A percentile compares a stretch with the other conserved stretches of the same genome.
phyloP scores from a whole-genome alignment of 2,329 filamentous ascomycete species.

The Coniella vitis region DNA sequence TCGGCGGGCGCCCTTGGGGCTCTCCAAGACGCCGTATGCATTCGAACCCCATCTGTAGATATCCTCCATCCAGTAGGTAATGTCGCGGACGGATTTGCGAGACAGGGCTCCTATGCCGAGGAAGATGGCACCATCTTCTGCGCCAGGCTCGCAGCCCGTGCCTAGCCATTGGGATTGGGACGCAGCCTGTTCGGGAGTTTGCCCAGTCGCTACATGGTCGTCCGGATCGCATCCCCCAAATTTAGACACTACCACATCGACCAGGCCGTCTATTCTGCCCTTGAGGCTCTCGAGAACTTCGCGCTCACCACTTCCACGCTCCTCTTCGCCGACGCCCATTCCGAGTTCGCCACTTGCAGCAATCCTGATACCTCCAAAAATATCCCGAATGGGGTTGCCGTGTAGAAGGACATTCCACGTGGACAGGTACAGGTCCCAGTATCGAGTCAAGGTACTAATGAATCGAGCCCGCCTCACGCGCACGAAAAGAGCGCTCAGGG shows the following conservation, averaged over 20 bases:
- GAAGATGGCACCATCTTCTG: constrained; percentile 81
- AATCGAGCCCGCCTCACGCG: constrained; percentile 62
- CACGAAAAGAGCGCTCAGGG: constrained; percentile 62
- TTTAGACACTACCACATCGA: constrained; percentile 81
- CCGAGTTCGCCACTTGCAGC: constrained; percentile 87
- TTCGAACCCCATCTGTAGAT: constrained; percentile 77
- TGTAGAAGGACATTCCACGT: constrained; percentile 88
- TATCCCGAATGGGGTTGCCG: constrained; percentile 74
- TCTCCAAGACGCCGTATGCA: constrained; percentile 79
- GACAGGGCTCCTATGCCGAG: constrained; percentile 71
- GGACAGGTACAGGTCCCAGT: constrained; percentile 65
- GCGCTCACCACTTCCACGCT: constrained; percentile 86
- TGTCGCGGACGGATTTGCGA: constrained; percentile 59
- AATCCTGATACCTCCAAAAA: constrained; percentile 80
- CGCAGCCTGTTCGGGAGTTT: constrained; percentile 23
- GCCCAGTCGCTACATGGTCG: constrained; percentile 18
- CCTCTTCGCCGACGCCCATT: constrained; percentile 90
- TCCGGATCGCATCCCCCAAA: constrained; percentile 54
- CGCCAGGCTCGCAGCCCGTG: constrained; percentile 56
- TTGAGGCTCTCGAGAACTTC: constrained; percentile 90
- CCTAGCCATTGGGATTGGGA: constrained; percentile 60
- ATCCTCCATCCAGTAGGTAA: constrained; percentile 84
- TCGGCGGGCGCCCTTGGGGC: constrained; percentile 60
- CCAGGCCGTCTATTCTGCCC: constrained; percentile 69
- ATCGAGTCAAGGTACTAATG: constrained; percentile 64